Evolutionary conservation across 345 rosid species (phyloP), one percentile per base, ranked within the genome.

Genomic region (Corymbia maculata): DNA sequence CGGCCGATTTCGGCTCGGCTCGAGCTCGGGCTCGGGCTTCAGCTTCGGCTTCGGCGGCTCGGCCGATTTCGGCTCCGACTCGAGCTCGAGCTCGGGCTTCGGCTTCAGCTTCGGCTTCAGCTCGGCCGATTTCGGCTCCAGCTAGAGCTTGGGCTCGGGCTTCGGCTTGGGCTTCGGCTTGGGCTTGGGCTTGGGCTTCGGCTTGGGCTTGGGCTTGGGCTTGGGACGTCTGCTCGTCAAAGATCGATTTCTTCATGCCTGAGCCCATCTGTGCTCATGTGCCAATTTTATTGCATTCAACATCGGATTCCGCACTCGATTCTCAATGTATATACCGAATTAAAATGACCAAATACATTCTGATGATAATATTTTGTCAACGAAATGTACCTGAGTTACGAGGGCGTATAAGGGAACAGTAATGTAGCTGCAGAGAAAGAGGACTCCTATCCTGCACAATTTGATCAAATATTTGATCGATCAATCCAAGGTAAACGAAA

Each of bases 181-280:
- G 95, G 93, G n/a, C n/a, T n/a, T n/a, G n/a, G n/a, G 87, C 94
- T 93, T 52, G 90, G 90, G 88, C 91, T 86, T 26, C 30, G 87
- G 87, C 87, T 94, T 89, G 91, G 95, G 32, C 98, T 95, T 97
- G 24, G 97, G n/a, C n/a, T n/a, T n/a, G 94, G 3, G 99, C 99
- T 89, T 93, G 96, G 9, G 97, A 96, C 9, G 98, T 97, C 90
- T 98, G 99, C 17, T 98, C 99, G 59, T 98, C 99, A 36, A 98
- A 98, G 86, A 98, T 94, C 4, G 99, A 91, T 91, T 87, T 96
- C 93, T 98, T 98, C 99, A 98, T 97, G 68, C 90, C 86, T 0
- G 98, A 93, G 89, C 99, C 99, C 99, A 98, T 98, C 99, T 86
- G 49, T 51, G 86, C n/a, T 85, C 52, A 51, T 4, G 59, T 8